Evolutionary conservation across 2,329 filamentous ascomycete species (phyloP).

Genomic region (Phialophora chinensis): DNA sequence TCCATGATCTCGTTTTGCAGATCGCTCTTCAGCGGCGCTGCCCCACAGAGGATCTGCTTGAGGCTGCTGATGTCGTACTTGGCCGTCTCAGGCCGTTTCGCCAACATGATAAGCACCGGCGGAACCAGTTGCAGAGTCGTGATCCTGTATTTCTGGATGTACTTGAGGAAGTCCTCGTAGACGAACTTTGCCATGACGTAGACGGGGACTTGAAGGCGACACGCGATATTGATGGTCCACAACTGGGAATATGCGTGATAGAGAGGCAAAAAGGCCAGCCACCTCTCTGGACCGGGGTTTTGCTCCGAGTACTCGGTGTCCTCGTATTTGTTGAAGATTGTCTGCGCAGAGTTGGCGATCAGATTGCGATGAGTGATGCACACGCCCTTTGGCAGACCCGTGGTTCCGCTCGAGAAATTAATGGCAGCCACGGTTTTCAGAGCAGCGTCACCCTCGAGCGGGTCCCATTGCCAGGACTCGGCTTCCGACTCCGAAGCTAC

Average conservation of each 20-base stretch:
- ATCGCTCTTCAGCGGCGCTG: slow-evolving; percentile 63
- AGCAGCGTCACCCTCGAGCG: slow-evolving; percentile 42
- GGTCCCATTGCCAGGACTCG: slow-evolving; percentile 48
- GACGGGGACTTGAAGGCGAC: slow-evolving; percentile 63
- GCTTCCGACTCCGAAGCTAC: slow-evolving; percentile 54
- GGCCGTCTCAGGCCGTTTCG: slow-evolving; percentile 61
- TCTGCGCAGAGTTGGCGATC: slow-evolving; percentile 62
- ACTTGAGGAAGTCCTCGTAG: slow-evolving; percentile 61
- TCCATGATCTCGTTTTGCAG: slow-evolving; percentile 58
- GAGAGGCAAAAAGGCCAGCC: slow-evolving; percentile 55
- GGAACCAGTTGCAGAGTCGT: slow-evolving; percentile 65
- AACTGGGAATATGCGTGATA: slow-evolving; percentile 57
- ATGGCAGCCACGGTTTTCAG: slow-evolving; percentile 54
- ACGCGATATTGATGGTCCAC: slow-evolving; percentile 62
- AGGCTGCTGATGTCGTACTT: slow-evolving; percentile 64
- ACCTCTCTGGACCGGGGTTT: slow-evolving; percentile 53
- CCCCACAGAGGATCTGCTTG: slow-evolving; percentile 57
- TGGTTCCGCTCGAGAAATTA: slow-evolving; percentile 61
- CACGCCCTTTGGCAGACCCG: slow-evolving; percentile 60
- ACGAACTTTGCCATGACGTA: slow-evolving; percentile 70
- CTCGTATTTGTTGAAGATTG: slow-evolving; percentile 67
- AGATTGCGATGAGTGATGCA: slow-evolving; percentile 58
- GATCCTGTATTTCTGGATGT: slow-evolving; percentile 58
- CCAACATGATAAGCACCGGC: slow-evolving; percentile 65
- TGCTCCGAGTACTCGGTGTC: slow-evolving; percentile 61